Percentiles rank a stretch among this genome's conserved stretches.
These are phyloP conservation scores for Primulina huaijiensis DNA, from an alignment of 257 asterid genomes.

Conservation along the genomic window DNA sequence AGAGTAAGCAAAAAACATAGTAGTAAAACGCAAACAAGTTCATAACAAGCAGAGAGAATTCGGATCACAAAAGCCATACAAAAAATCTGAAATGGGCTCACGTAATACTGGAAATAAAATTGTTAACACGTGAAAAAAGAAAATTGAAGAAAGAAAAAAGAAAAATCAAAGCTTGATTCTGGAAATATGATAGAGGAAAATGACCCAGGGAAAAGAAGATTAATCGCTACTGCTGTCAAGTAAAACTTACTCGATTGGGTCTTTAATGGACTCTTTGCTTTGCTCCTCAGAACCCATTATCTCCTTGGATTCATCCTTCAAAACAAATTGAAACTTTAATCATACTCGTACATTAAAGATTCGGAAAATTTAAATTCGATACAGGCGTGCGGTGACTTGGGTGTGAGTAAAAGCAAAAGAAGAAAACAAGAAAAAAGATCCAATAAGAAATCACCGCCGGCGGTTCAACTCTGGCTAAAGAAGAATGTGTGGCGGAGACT, in stretches of 20 bases:
- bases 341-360: not conserved
- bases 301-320: slow-evolving; percentile 27
- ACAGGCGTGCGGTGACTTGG: not conserved
- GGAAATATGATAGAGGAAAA: not conserved
- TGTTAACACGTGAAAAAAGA: too few relatives aligned
- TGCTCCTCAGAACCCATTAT: slow-evolving; percentile 9
- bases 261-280: slow-evolving; percentile 12
- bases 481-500: slow-evolving; percentile 14
- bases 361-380: not conserved
- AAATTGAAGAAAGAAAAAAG: not conserved
- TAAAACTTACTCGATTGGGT: slow-evolving; percentile 22
- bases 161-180: not conserved
- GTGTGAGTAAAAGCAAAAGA: not conserved
- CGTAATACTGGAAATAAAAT: too few relatives aligned
- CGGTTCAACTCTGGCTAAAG: slow-evolving; percentile 19
- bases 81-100: too few relatives aligned
- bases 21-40: too few relatives aligned
- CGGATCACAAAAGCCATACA: not conserved
- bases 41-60: too few relatives aligned
- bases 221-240: not conserved
- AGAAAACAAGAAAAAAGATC: not conserved
- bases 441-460: slow-evolving; percentile 14
- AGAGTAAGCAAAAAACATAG: too few relatives aligned
- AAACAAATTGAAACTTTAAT: not conserved
- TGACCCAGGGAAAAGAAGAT: not conserved